Percentiles rank a stretch among this genome's conserved stretches.
phyloP scores from a whole-genome alignment of 1,284 basidiomycete genomes.

The Irpex rosettiformis region DNA sequence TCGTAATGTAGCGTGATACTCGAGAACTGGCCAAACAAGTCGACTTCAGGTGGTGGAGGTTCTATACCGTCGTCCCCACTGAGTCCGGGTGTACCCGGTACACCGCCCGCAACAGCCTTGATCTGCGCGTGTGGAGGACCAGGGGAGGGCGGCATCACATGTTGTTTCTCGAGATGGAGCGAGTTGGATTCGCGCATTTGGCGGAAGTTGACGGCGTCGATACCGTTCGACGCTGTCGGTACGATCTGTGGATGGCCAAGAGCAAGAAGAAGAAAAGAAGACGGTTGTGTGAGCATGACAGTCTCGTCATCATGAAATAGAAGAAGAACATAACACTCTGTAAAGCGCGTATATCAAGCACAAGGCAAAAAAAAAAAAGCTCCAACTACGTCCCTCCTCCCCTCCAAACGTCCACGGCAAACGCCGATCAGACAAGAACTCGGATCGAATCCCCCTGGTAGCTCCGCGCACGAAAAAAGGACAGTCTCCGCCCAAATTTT shows the following conservation, averaged over 20 bases:
- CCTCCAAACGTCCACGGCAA: too few relatives aligned
- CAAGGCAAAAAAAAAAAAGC: too few relatives aligned
- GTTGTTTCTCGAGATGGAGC: constrained; percentile 76
- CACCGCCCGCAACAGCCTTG: constrained; percentile 32
- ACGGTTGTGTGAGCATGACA: not conserved
- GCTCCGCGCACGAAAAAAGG: not conserved
- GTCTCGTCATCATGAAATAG: not conserved
- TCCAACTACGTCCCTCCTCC: too few relatives aligned
- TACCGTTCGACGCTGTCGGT: constrained; percentile 77
- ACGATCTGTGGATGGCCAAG: too few relatives aligned
- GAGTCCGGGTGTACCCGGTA: constrained; percentile 43
- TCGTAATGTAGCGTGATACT: constrained; percentile 87
- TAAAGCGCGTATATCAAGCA: too few relatives aligned
- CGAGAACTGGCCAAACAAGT: constrained; percentile 81
- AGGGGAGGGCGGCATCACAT: constrained; percentile 18
- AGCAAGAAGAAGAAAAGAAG: too few relatives aligned
- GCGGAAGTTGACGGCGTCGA: constrained; percentile 90
- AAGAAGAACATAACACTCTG: too few relatives aligned
- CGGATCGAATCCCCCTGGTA: not conserved
- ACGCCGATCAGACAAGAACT: not conserved
- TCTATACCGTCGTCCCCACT: constrained; percentile 50
- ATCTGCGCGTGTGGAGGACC: constrained; percentile 29
- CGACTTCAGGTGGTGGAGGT: constrained; percentile 32
- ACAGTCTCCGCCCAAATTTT: not conserved
- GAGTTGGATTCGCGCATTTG: constrained; percentile 87